Evolutionary conservation across 257 asterid species (phyloP).

Genomic region (Scutellaria minor): DNA sequence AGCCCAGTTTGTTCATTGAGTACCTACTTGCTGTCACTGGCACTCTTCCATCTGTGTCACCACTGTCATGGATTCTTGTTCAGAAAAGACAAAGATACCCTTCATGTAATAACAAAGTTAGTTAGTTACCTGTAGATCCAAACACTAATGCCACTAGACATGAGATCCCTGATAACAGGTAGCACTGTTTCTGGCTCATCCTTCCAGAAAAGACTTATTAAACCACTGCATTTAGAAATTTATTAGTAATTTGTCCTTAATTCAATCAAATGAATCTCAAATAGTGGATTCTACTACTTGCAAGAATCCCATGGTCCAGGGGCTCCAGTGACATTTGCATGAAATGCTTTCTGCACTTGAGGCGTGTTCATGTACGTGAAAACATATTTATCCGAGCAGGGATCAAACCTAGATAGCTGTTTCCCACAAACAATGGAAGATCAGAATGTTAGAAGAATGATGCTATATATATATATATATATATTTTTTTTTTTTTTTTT

Average conservation of each 20-base stretch:
- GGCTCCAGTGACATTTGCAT: constrained; percentile 48
- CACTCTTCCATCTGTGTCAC: constrained; percentile 48
- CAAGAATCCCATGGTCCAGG: constrained; percentile 51
- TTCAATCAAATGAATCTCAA: not conserved
- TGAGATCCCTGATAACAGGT: constrained; percentile 48
- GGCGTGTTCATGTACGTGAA: constrained; percentile 48
- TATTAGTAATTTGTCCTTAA: not conserved
- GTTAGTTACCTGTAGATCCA: constrained; percentile 51
- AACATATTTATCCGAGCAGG: constrained; percentile 48
- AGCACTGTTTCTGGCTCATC: constrained; percentile 47
- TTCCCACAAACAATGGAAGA: not conserved
- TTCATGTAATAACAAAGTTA: not conserved
- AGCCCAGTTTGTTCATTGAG: constrained; percentile 41
- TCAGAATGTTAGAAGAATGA: not conserved
- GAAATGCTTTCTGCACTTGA: constrained; percentile 52
- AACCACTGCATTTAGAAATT: constrained; percentile 19
- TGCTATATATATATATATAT: too few relatives aligned
- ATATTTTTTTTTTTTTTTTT: too few relatives aligned
- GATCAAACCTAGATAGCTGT: constrained; percentile 53
- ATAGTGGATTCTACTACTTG: constrained; percentile 41
- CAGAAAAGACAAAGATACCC: too few relatives aligned
- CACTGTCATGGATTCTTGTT: constrained; percentile 34
- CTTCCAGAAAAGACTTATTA: constrained; percentile 19
- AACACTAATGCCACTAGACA: constrained; percentile 50
- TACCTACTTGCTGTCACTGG: constrained; percentile 53